phyloP scores from a whole-genome alignment of 768 basidiomycete species.

The Suillus ampliporus region DNA sequence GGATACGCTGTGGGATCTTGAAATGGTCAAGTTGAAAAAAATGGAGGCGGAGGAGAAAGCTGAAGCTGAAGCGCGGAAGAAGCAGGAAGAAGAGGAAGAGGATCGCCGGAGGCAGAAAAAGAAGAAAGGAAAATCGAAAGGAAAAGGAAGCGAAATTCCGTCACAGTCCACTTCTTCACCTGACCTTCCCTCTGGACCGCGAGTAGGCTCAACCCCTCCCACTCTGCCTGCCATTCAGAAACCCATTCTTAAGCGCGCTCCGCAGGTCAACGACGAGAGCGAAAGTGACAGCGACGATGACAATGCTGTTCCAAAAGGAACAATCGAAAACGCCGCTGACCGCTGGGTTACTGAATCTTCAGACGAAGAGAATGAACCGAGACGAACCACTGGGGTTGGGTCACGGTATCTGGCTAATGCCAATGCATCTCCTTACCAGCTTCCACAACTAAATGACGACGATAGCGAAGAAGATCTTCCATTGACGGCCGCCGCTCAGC shows the following conservation, averaged over 20 bases:
- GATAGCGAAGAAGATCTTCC: conserved; percentile 86
- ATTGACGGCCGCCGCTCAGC: conserved; percentile 65
- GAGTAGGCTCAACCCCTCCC: conserved; percentile 30
- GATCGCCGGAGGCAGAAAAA: conserved; percentile 43
- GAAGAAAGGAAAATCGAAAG: conserved; percentile 52
- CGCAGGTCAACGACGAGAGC: conserved; percentile 43
- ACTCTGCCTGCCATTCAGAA: conserved; percentile 43
- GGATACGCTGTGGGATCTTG: conserved; percentile 91
- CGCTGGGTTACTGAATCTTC: conserved; percentile 63
- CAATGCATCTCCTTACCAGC: conserved; percentile 16
- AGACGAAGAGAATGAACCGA: conserved; percentile 58
- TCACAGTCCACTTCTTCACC: conserved; percentile 42
- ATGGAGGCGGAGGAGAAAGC: conserved; percentile 73
- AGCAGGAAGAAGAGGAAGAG: conserved; percentile 51
- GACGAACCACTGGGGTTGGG: conserved; percentile 64
- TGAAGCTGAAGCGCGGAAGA: conserved; percentile 58
- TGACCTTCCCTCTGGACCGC: conserved; percentile 20
- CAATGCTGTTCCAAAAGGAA: conserved; percentile 27
- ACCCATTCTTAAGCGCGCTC: conserved; percentile 35
- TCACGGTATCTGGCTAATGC: conserved; percentile 51
- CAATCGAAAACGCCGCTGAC: conserved; percentile 31
- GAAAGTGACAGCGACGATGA: conserved; percentile 57
- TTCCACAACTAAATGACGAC: conserved; percentile 39
- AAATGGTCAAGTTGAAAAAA: conserved; percentile 78
- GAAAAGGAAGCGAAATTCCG: conserved; percentile 46